Evolutionary conservation across 805 yeast species (phyloP).

Genomic region (Schizosaccharomyces osmophilus): DNA sequence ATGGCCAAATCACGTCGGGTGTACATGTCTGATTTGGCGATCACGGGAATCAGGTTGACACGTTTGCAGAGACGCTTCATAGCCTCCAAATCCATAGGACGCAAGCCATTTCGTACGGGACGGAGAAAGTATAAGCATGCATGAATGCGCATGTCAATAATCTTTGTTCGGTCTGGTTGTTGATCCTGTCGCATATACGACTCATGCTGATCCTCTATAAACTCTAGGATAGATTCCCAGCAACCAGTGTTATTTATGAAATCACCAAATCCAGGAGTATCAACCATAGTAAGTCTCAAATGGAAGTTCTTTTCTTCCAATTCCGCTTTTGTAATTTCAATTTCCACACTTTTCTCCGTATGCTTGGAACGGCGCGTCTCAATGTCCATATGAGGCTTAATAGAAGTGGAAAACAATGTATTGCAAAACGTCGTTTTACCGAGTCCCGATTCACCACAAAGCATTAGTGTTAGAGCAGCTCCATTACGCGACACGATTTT

Average conservation of each 20-base stretch:
- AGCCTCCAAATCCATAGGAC: slow-evolving; percentile 43
- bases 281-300: slow-evolving; percentile 37
- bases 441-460: slow-evolving; percentile 55
- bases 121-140: slow-evolving; percentile 62
- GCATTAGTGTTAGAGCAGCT: slow-evolving; percentile 53
- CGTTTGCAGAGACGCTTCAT: slow-evolving; percentile 47
- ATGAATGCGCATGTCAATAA: slow-evolving; percentile 49
- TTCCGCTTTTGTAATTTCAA: slow-evolving; percentile 21
- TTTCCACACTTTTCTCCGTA: slow-evolving; percentile 18
- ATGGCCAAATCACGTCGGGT: slow-evolving; percentile 28
- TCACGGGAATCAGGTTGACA: slow-evolving; percentile 60
- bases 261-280: slow-evolving; percentile 61
- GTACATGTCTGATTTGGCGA: slow-evolving; percentile 58
- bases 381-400: slow-evolving; percentile 19
- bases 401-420: slow-evolving; percentile 40
- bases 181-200: slow-evolving; percentile 47
- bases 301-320: slow-evolving; percentile 36
- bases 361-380: slow-evolving; percentile 16
- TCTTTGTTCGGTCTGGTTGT: slow-evolving; percentile 35
- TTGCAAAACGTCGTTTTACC: slow-evolving; percentile 67
- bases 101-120: slow-evolving; percentile 38
- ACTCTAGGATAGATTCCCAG: slow-evolving; percentile 46
- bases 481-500: slow-evolving; percentile 26
- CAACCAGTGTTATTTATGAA: slow-evolving; percentile 36
- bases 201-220: slow-evolving; percentile 59